Evolutionary conservation across 306 rosid species (phyloP).

Genomic region (Dryas alaskensis): DNA sequence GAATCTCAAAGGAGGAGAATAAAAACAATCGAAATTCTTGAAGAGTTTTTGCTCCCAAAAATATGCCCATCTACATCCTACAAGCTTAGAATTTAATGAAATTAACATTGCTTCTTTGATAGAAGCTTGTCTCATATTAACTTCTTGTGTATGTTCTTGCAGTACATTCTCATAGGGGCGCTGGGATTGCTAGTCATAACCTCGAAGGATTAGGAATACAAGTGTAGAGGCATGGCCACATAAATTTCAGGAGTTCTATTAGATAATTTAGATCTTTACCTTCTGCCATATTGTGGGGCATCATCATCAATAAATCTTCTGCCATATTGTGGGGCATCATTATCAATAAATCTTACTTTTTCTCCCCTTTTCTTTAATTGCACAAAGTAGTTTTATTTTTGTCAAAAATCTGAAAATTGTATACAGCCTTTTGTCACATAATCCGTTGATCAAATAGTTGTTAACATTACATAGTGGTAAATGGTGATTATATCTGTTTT

Average conservation of each 20-base stretch:
- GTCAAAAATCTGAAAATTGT: too few relatives aligned
- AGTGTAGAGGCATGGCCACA: not conserved
- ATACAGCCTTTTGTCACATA: too few relatives aligned
- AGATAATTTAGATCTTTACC: too few relatives aligned
- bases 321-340: not conserved
- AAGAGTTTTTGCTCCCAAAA: not conserved
- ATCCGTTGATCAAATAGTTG: too few relatives aligned
- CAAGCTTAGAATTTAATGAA: not conserved
- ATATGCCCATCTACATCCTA: not conserved
- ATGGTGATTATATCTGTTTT: too few relatives aligned
- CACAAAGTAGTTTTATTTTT: too few relatives aligned
- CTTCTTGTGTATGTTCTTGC: constrained; percentile 20
- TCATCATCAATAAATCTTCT: not conserved
- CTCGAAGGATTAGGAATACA: constrained; percentile 30
- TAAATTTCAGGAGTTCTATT: not conserved
- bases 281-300: not conserved
- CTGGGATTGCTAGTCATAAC: constrained; percentile 43
- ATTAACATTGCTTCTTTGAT: not conserved
- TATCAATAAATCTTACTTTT: not conserved
- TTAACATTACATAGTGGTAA: too few relatives aligned
- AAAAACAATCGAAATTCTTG: too few relatives aligned
- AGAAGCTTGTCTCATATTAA: constrained; percentile 5
- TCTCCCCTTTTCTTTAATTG: too few relatives aligned
- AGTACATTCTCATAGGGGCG: constrained; percentile 49
- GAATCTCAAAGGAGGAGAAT: too few relatives aligned